Percentiles rank a stretch among this genome's conserved stretches.
phyloP scores from a whole-genome alignment of 2,329 filamentous ascomycete genomes.

The Huntiella moniliformis region DNA sequence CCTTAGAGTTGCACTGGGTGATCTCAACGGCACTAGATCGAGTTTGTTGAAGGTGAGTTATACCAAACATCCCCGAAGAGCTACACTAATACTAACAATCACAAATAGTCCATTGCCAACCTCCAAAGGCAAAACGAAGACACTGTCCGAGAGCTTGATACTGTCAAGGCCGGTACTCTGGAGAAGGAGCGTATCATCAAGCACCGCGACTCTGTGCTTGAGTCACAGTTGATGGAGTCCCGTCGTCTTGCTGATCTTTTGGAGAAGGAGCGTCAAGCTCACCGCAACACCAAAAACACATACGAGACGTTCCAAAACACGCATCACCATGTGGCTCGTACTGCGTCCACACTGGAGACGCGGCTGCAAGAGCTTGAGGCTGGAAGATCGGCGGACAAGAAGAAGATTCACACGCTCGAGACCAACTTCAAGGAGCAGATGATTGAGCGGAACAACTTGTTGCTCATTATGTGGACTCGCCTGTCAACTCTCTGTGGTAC shows the following conservation, averaged over 20 bases:
- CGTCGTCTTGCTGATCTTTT: conserved; percentile 71
- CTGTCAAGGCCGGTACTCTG: conserved; percentile 55
- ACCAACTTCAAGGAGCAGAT: conserved; percentile 71
- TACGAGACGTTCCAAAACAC: conserved; percentile 80
- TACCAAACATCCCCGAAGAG: not conserved
- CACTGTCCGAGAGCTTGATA: conserved; percentile 65
- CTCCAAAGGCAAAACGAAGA: conserved; percentile 75
- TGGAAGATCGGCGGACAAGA: conserved; percentile 58
- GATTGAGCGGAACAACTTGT: conserved; percentile 69
- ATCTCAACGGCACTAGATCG: conserved; percentile 69
- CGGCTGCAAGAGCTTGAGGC: conserved; percentile 74
- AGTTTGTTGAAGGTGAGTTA: conserved; percentile 56
- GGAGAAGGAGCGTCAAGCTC: conserved; percentile 72
- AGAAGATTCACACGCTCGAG: conserved; percentile 58
- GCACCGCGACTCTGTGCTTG: conserved; percentile 71
- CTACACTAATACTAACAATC: not conserved
- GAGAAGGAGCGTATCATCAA: conserved; percentile 85
- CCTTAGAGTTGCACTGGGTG: conserved; percentile 69
- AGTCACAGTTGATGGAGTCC: conserved; percentile 72
- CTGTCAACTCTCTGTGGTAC: conserved; percentile 70
- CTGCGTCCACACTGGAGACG: conserved; percentile 66
- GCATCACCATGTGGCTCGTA: conserved; percentile 70
- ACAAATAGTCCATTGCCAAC: conserved; percentile 56
- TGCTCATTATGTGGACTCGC: conserved; percentile 78
- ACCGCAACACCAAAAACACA: conserved; percentile 70